Evolutionary conservation across 768 basidiomycete species (phyloP).

Genomic region (Mycena indigotica): DNA sequence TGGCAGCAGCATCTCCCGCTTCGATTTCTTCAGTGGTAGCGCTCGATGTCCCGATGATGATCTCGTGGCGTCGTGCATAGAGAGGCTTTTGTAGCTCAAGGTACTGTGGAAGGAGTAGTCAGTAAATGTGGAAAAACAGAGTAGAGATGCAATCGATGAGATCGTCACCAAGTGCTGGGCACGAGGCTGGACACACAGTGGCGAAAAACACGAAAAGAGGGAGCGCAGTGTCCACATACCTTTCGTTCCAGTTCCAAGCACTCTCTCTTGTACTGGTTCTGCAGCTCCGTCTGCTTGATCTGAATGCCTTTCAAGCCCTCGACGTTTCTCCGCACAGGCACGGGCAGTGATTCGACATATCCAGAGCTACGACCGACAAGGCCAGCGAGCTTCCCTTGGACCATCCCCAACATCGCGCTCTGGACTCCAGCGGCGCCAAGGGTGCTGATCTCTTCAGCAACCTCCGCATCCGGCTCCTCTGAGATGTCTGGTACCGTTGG

Average conservation of each 20-base stretch:
- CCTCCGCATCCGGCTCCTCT: slow-evolving; percentile 76
- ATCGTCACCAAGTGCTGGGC: background rate
- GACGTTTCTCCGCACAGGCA: slow-evolving; percentile 79
- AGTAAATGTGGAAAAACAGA: no score
- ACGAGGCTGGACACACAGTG: no score
- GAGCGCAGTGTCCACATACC: slow-evolving; percentile 44
- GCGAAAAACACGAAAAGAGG: background rate
- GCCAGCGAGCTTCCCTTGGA: slow-evolving; percentile 76
- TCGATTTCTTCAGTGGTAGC: slow-evolving; percentile 82
- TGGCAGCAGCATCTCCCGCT: slow-evolving; percentile 65
- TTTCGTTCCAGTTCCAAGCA: slow-evolving; percentile 95
- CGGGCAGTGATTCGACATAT: slow-evolving; percentile 87
- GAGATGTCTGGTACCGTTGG: slow-evolving; percentile 88
- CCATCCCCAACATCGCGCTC: slow-evolving; percentile 22
- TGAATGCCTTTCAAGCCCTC: slow-evolving; percentile 82
- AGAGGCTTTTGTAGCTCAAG: slow-evolving; percentile 74
- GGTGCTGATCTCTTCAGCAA: slow-evolving; percentile 48
- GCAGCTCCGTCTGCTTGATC: slow-evolving; percentile 82
- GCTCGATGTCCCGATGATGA: slow-evolving; percentile 75
- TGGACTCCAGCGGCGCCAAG: slow-evolving; percentile 45
- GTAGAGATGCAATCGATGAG: slow-evolving; percentile 8
- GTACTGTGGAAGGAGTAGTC: slow-evolving; percentile 49
- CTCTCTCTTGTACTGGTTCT: slow-evolving; percentile 92
- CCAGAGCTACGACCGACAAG: slow-evolving; percentile 91
- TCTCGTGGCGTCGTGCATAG: slow-evolving; percentile 80